Evolutionary conservation across 495 filamentous ascomycete genomes (phyloP), one percentile per base, ranked within the genome.

Genomic region (Evansstolkia leycettana): DNA sequence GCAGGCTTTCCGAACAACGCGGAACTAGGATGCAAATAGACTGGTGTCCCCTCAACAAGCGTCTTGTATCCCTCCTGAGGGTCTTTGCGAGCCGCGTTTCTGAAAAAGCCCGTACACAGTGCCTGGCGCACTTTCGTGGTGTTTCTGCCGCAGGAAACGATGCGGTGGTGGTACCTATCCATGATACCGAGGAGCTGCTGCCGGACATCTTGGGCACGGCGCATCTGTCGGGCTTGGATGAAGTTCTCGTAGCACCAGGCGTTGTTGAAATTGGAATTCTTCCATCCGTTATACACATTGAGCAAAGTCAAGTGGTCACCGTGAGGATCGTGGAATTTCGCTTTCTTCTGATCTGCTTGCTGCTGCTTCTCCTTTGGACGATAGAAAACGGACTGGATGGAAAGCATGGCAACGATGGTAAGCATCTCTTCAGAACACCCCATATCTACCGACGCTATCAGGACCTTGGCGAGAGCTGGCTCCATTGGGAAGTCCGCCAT

Each of bases 401-500:
- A 84, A 31, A 96, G 72, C 90, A 96, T 95, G 34, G 89, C 85
- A 1, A 96, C 86, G 39, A 99, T 95, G 41, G 70, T 84, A 15
- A 99, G 73, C 39, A 96, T 77, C 57, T 99, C 90, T 25, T 96
- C 92, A 1, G 82, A 85, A 53, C 90, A 99, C 10, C 79, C 70
- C 44, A 92, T 71, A 9, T 93, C 82, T 3, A 88, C 85, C 0
- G 84, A 84, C 2, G 76, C 78, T 31, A 99, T 90, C 1, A 96
- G 68, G 3, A 86, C 78, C 60, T 96, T 96, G 16, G 87, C 84
- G 2, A 95, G 68, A 3, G 81, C 71, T 3, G 90, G 90, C 31
- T 84, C 79, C 79, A 85, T 95, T 9, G 92, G 90, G 62, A 96
- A 95, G 47, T 96, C 92, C 19, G 90, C 89, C 88, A 96, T 95